Evolutionary conservation across 306 rosid genomes (phyloP), one percentile per base, ranked within the genome.

Genomic region (Albizia julibrissin): DNA sequence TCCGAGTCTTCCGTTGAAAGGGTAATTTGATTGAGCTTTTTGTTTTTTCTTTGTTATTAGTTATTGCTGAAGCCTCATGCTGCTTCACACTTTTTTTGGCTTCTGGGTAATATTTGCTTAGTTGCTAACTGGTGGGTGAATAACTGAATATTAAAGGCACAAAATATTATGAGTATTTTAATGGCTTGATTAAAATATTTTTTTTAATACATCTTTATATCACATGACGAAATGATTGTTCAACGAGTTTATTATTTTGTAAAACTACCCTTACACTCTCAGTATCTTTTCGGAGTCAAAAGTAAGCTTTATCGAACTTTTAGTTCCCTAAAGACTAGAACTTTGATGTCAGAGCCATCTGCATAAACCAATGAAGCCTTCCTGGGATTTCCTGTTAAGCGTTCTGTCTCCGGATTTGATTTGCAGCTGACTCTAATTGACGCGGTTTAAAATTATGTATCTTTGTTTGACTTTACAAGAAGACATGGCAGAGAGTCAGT

Each of bases 1-100:
- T 77, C 97, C 4, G 99, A 96, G 80, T 90, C 99, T 66, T 19
- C 87, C 67, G 89, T 96, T 47, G 99, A 96, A 88, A 96, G 90
- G 97, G 98, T 96, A 82, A 79, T 72, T 69, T 71, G 3, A 44
- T 6, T 73, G 5, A 59, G 0, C 61, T 79, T 44, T 0, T 13
- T 11, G 10, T 12, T 26, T 21, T 19, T 10, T 5, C 58, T 19
- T 7, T 64, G 4, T 64, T 64, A 4, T 59, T 26, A 26, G 68
- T 61, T 61, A 1, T 13, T 26, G 19, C 34, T 61, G 68, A 61
- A 61, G 37, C 34, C 19, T 24, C 33, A 61, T 26, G 68, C 37
- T 61, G 68, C 68, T 61, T 61, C 37, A 61, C 34, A 13, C 68
- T 61, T 27, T 19, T 24, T 26, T 1, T 62, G 19, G 22, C 12